Base-by-base conservation (phyloP, 2,329 filamentous ascomycete genomes). In the Exophiala lecanii-corni region DNA sequence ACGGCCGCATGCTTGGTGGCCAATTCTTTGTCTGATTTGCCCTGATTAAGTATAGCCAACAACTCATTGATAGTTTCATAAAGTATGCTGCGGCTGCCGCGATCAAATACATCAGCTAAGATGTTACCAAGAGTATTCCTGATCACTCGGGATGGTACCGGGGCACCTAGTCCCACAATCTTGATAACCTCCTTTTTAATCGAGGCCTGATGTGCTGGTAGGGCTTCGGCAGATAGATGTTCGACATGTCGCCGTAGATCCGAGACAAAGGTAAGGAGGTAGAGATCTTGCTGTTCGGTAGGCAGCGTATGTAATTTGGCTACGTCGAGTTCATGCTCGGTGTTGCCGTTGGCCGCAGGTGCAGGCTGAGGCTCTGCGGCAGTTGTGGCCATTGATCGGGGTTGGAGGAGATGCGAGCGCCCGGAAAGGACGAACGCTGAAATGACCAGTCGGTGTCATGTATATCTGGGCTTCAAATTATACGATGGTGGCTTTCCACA, bases 11-110 rank as follows among this genome's bases (percentile, higher is more conserved):
- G 89, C 65, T 87, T 94, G 3, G 81, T 77, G 58, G 82, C 81
- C 39, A 84, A 63, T 57, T 95, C 89, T 54, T 80, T 81, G 45
- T 96, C 89, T 40, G 73, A 74, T 63, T 94, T 96, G 15, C 83
- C 79, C 36, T 76, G 76, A 47, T 81, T 81, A 34, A 94, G 63
- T 43, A 94, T 81, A 9, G 69, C 72, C 7, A 89, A 73, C 9
- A 97, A 73, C 54, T 97, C 91, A 58, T 92, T 94, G 60, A 97
- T 85, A 0, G 88, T 94, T 65, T 98, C 92, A 60, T 94, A 96
- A 2, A 98, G 76, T 38, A 94, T 75, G 62, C 94, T 95, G 52
- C 91, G 78, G 66, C 96, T 91, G 9, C 92, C 92, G 51, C 85
- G 84, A 12, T 74, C 76, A 53, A 98, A 85, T 45, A 97, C 81